These are phyloP conservation scores for Abelmoschus esculentus DNA, from an alignment of 345 rosid species.

Conservation along the genomic window DNA sequence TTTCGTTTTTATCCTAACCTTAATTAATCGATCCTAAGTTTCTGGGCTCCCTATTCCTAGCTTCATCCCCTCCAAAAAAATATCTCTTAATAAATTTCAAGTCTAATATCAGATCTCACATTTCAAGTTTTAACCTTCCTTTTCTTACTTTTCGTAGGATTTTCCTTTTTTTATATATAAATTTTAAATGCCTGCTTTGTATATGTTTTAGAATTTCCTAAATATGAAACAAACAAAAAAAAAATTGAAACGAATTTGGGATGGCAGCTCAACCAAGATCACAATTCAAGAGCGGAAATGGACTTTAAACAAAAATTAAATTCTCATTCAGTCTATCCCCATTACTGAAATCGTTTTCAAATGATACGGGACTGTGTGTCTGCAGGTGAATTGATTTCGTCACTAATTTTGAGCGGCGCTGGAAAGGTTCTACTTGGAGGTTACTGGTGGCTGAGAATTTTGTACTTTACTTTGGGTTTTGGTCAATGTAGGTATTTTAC, in stretches of 20 bases:
- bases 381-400: conserved; percentile 13
- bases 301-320: background rate
- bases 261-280: background rate
- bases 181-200: background rate
- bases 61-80: background rate
- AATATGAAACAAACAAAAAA: background rate
- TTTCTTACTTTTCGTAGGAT: background rate
- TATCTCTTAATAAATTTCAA: background rate
- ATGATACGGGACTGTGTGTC: background rate
- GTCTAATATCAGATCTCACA: background rate
- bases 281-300: background rate
- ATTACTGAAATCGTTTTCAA: background rate
- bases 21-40: background rate
- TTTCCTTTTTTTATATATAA: background rate
- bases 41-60: background rate
- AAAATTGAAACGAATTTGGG: background rate
- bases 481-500: too few species aligned
- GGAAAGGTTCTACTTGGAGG: background rate
- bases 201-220: background rate
- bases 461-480: too few species aligned
- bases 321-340: background rate
- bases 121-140: background rate
- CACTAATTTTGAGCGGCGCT: background rate
- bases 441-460: too few species aligned
- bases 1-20: background rate